Conservation (phyloP, 768 basidiomycete species). For the Pholiota conissans region DNA sequence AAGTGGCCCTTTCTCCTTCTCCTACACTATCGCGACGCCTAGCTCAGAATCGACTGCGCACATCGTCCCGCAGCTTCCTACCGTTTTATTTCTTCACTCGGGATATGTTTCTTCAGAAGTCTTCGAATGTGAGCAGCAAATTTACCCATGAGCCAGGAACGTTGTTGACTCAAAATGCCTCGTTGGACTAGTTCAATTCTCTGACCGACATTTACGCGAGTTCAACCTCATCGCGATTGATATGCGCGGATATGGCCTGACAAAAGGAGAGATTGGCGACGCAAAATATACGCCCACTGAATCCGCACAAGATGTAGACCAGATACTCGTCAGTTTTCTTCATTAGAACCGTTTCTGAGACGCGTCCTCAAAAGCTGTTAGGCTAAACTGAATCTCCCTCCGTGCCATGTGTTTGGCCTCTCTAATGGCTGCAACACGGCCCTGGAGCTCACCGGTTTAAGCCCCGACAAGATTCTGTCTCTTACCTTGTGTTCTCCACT, state of each 20-base stretch:
- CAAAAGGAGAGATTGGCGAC: conserved; percentile 26
- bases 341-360: too few relatives aligned
- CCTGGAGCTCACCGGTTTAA: conserved; percentile 28
- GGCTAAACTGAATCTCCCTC: conserved; percentile 32
- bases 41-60: conserved; percentile 22
- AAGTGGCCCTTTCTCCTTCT: conserved; percentile 26
- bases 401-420: conserved; percentile 36
- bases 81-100: conserved; percentile 37
- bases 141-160: not conserved
- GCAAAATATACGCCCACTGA: conserved; percentile 27
- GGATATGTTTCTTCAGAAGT: conserved; percentile 31
- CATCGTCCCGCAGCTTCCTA: conserved; percentile 34
- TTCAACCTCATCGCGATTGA: conserved; percentile 40
- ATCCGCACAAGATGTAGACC: conserved; percentile 30
- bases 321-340: conserved; percentile 28
- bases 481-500: conserved; percentile 36
- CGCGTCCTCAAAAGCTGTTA: conserved; percentile 8
- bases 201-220: conserved; percentile 31
- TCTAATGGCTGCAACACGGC: conserved; percentile 33
- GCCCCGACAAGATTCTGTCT: conserved; percentile 31
- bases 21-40: conserved; percentile 39
- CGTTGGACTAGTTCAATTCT: conserved; percentile 34
- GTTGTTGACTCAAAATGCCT: not conserved
- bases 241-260: conserved; percentile 32
- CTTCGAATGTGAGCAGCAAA: conserved; percentile 32